Percentiles rank a stretch among this genome's conserved stretches.
Evolutionary conservation across 179 eudicot genomes (phyloP).

Genomic region (Gypsophila paniculata): DNA sequence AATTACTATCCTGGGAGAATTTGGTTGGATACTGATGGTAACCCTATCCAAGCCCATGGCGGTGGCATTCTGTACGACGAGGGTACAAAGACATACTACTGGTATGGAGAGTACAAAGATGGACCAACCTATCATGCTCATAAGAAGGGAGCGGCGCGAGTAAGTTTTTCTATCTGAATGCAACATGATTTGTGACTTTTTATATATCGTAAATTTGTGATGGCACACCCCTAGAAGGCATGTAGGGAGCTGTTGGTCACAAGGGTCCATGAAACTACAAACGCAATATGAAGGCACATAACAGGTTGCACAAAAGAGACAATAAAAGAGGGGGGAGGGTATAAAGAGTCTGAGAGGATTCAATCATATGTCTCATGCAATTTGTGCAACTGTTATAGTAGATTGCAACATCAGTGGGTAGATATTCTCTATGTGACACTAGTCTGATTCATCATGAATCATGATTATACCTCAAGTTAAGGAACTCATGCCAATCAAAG

Average conservation of each 20-base stretch:
- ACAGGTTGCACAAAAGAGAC: too few relatives aligned
- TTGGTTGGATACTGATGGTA: constrained; percentile 93
- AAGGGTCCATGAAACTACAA: too few relatives aligned
- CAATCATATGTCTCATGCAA: not conserved
- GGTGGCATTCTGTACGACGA: constrained; percentile 85
- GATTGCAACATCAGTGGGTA: not conserved
- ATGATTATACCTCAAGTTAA: not conserved
- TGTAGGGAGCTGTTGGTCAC: not conserved
- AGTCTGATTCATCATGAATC: not conserved
- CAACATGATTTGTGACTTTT: not conserved
- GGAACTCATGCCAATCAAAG: not conserved
- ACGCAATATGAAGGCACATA: too few relatives aligned
- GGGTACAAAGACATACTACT: constrained; percentile 54
- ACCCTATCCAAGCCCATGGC: constrained; percentile 98
- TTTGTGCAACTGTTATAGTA: not conserved
- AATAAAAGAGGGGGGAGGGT: too few relatives aligned
- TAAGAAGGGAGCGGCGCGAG: constrained; percentile 85
- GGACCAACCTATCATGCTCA: constrained; percentile 90
- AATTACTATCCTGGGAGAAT: constrained; percentile 78
- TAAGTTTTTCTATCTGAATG: constrained; percentile 28
- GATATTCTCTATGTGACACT: not conserved
- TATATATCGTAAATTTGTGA: not conserved
- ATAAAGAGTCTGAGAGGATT: too few relatives aligned
- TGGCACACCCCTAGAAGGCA: not conserved
- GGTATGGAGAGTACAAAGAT: constrained; percentile 98